Base-by-base conservation (phyloP, 2,329 filamentous ascomycete genomes). In the Acarospora socialis region DNA sequence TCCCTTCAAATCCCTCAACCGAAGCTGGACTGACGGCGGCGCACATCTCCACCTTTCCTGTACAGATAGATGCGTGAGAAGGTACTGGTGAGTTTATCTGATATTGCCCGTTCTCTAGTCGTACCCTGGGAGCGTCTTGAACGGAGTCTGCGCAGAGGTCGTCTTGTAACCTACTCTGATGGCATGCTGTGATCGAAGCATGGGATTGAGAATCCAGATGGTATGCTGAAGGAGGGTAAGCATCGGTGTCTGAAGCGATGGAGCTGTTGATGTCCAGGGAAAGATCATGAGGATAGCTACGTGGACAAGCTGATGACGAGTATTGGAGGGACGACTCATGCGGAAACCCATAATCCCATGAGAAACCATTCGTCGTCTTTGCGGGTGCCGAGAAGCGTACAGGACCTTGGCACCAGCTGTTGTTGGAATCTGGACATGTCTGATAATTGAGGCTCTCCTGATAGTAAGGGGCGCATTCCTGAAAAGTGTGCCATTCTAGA, bases 231-330 rank as follows among this genome's bases (percentile, higher is more conserved):
- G 23, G 6, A 15, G 23, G 16, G 23, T 25, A 25, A 25, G 12
- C 12, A 7, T 25, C 16, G 7, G 12, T 15, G 23, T 25, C 23
- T 13, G 21, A 24, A 23, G 21, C 5, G 12, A 25, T 10, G 8
- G 23, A 5, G 16, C 16, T n/a, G 6, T 15, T 25, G 23, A 25
- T 13, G 7, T 6, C 28, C 21, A 17, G 21, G 4, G 9, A 19
- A 9, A 36, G 21, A 14, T 33, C 34, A 7, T 32, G 10, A 12
- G 22, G 22, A 33, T 36, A 33, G 18, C 28, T 36, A n/a, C 34
- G 34, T 13, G 34, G 34, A 16, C 30, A 28, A 8, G 28, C 21
- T 9, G 17, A 17, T 17, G 30, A 12, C 18, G 19, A 24, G 9
- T 24, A 21, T 7, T 18, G 15, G 13, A 18, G 19, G 3, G 21